Base-by-base conservation (phyloP, 1,284 basidiomycete genomes). In the Quambalaria eucalypti region DNA sequence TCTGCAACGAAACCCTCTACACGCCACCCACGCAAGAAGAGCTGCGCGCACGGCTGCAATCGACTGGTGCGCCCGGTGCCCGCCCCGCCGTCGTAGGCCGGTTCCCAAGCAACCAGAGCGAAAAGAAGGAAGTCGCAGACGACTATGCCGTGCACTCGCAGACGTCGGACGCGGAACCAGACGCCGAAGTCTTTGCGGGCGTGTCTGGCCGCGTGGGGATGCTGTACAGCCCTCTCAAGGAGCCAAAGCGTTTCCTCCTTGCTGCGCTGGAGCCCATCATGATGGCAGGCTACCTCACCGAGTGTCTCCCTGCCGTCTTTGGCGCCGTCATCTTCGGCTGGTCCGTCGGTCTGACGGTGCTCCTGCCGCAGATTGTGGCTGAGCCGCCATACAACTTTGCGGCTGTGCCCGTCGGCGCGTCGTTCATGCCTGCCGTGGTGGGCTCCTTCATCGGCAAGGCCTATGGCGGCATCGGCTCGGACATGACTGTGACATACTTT, bases 1-100 rank as follows among this genome's bases (percentile, higher is more conserved):
- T 76, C 46, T 68, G 74, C 2, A 75, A 75, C 9, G 76, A 77
- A 54, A 77, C 77, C 0, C 64, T 71, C 23, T 77, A 75, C 73
- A 65, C 56, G 30, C 10, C 38, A 14, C 50, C 25, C 6, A 16
- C 29, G 40, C 25, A n/a, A 19, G 38, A 51, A 16, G 50, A 28
- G 19, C 38, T 21, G 16, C 16, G 62, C 62, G 38, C 52, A 57
- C n/a, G n/a, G n/a, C n/a, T n/a, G n/a, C n/a, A n/a, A n/a, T n/a
- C n/a, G n/a, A n/a, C n/a, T n/a, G n/a, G n/a, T n/a, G 2, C 48
- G 36, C 26, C 23, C 30, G 31, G 52, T 26, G 48, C n/a, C 16
- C 21, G 46, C 21, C 26, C 16, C n/a, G 36, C 16, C 31, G n/a
- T n/a, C n/a, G n/a, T n/a, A n/a, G n/a, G n/a, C n/a, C n/a, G n/a